phyloP scores from a whole-genome alignment of 345 rosid genomes.

The Acer yangbiense region DNA sequence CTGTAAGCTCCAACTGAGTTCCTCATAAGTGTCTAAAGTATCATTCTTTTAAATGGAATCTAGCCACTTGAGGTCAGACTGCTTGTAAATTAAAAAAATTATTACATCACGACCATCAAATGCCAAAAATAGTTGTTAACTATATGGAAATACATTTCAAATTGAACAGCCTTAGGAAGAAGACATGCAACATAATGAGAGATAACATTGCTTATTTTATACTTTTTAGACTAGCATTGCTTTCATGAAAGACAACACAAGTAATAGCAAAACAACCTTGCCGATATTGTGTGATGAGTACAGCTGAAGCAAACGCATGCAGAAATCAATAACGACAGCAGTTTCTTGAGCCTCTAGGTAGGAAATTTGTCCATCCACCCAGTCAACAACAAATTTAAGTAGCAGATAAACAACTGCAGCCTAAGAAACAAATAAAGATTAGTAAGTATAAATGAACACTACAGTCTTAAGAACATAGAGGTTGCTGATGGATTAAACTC shows the following conservation, averaged over 20 bases:
- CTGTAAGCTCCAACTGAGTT: not conserved
- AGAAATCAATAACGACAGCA: conserved; percentile 69
- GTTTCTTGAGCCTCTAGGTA: conserved; percentile 93
- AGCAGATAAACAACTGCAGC: conserved; percentile 91
- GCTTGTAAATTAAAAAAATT: not conserved
- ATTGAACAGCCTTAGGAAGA: not conserved
- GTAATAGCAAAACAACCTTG: conserved; percentile 52
- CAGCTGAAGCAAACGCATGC: conserved; percentile 90
- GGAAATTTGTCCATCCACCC: conserved; percentile 98
- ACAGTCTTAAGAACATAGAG: conserved; percentile 7
- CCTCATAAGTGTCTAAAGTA: not conserved
- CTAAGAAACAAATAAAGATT: conserved; percentile 48
- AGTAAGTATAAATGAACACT: conserved; percentile 12
- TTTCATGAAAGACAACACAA: conserved; percentile 10
- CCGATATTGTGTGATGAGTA: conserved; percentile 97
- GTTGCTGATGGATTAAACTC: conserved; percentile 2
- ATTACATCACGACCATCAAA: not conserved
- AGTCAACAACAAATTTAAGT: conserved; percentile 86
- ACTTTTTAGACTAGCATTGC: conserved; percentile 15
- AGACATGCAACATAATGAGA: not conserved
- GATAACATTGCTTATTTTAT: not conserved
- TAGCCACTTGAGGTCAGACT: not conserved
- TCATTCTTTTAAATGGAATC: not conserved
- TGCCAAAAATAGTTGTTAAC: not conserved
- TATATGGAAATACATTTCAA: not conserved